A percentile compares a stretch with the other conserved stretches of the same genome.
phyloP scores from a whole-genome alignment of 2,329 filamentous ascomycete genomes.

The Neoscytalidium dimidiatum region DNA sequence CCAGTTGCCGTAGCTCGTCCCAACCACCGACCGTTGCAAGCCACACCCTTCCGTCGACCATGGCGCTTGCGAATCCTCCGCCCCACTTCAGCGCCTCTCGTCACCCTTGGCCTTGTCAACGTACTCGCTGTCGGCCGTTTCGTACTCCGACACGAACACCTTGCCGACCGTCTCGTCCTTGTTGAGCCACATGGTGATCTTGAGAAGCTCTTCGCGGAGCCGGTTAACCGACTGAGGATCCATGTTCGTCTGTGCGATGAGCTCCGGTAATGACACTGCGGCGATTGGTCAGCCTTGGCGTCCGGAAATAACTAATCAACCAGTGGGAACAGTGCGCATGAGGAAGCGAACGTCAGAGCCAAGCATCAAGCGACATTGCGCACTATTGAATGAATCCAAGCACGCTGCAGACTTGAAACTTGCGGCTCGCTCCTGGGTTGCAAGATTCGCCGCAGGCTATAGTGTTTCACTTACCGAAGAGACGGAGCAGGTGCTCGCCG shows the following conservation, averaged over 20 bases:
- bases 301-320: slow-evolving; percentile 4
- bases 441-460: neutral
- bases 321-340: neutral
- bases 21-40: slow-evolving; percentile 5
- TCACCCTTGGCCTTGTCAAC: slow-evolving; percentile 62
- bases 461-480: slow-evolving; percentile 69
- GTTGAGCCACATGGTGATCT: slow-evolving; percentile 82
- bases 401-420: neutral
- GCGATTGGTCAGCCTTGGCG: slow-evolving; percentile 4
- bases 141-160: slow-evolving; percentile 79
- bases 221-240: slow-evolving; percentile 86
- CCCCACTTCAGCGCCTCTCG: slow-evolving; percentile 14
- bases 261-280: slow-evolving; percentile 79
- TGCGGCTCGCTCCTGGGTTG: neutral
- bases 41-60: neutral
- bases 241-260: slow-evolving; percentile 98
- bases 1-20: neutral
- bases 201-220: slow-evolving; percentile 83
- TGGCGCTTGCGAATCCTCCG: neutral
- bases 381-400: neutral
- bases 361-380: slow-evolving; percentile 1
- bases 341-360: neutral
- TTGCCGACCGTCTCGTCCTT: slow-evolving; percentile 65
- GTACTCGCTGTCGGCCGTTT: slow-evolving; percentile 71
- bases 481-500: slow-evolving; percentile 83